A percentile compares a stretch with the other conserved stretches of the same genome.
These are phyloP conservation scores for Nothomitra cinnamomea DNA, from an alignment of 2,329 filamentous ascomycete genomes.

Conservation along the genomic window DNA sequence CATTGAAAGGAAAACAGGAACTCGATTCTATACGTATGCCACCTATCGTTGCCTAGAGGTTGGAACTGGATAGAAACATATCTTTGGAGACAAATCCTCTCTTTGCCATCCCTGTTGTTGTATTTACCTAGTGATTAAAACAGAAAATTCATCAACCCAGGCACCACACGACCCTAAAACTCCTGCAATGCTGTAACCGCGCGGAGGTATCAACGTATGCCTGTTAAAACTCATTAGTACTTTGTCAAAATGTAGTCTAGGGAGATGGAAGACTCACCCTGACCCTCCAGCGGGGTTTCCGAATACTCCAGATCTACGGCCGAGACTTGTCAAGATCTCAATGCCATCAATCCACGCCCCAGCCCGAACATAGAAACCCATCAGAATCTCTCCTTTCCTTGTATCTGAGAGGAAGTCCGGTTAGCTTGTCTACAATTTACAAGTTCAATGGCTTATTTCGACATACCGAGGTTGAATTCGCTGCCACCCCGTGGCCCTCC, in stretches of 20 bases:
- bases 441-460: neutral
- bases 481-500: conserved; percentile 54
- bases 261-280: conserved; percentile 43
- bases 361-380: conserved; percentile 69
- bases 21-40: too few relatives aligned
- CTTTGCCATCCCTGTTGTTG: neutral
- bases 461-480: conserved; percentile 60
- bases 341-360: conserved; percentile 77
- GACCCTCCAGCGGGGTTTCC: conserved; percentile 68
- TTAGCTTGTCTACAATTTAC: neutral
- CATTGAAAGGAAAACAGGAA: too few relatives aligned
- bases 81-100: neutral
- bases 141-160: conserved; percentile 74
- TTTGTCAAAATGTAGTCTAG: too few relatives aligned
- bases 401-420: conserved; percentile 38
- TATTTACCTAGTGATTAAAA: conserved; percentile 54
- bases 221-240: conserved; percentile 29
- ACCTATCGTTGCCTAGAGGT: neutral
- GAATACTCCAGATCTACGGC: conserved; percentile 71
- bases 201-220: conserved; percentile 72
- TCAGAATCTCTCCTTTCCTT: conserved; percentile 67
- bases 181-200: conserved; percentile 77
- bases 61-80: neutral
- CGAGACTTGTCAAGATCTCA: conserved; percentile 75
- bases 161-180: conserved; percentile 63